phyloP scores from a whole-genome alignment of 2,329 filamentous ascomycete genomes.

The Cercospora berteroae region DNA sequence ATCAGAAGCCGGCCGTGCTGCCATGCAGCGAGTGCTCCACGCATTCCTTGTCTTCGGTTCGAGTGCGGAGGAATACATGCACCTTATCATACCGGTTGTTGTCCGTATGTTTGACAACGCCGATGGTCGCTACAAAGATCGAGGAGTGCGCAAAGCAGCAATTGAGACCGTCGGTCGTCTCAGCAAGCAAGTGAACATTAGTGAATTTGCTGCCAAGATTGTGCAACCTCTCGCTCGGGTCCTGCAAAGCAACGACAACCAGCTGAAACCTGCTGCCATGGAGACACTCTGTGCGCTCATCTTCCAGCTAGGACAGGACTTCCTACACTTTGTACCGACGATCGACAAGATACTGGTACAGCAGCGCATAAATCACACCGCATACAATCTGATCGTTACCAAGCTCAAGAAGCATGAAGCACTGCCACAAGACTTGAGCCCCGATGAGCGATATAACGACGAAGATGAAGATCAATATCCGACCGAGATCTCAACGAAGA shows the following conservation, averaged over 20 bases:
- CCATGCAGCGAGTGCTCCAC: slow-evolving; percentile 69
- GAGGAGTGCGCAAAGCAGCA: slow-evolving; percentile 76
- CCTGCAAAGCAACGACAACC: slow-evolving; percentile 68
- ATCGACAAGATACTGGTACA: slow-evolving; percentile 80
- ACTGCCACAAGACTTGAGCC: slow-evolving; percentile 89
- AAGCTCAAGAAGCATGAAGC: slow-evolving; percentile 94
- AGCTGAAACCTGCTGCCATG: slow-evolving; percentile 75
- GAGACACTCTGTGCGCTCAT: slow-evolving; percentile 95
- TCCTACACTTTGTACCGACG: slow-evolving; percentile 87
- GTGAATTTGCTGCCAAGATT: slow-evolving; percentile 93
- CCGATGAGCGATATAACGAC: slow-evolving; percentile 68
- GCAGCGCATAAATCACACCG: slow-evolving; percentile 81
- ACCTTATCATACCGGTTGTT: slow-evolving; percentile 93
- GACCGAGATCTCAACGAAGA: slow-evolving; percentile 84
- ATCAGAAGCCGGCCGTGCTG: slow-evolving; percentile 58
- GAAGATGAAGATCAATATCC: slow-evolving; percentile 76
- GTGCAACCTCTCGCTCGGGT: slow-evolving; percentile 89
- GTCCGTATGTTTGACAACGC: slow-evolving; percentile 86
- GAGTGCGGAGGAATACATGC: slow-evolving; percentile 98
- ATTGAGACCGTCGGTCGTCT: slow-evolving; percentile 95
- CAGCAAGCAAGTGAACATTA: slow-evolving; percentile 93
- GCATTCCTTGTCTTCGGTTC: slow-evolving; percentile 94
- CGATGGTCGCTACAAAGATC: slow-evolving; percentile 36
- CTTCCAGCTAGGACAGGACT: slow-evolving; percentile 93
- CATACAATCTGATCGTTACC: slow-evolving; percentile 87